Evolutionary conservation across 192 early-diverging fungal genomes (phyloP).

Genomic region (Coemansia sp.): DNA sequence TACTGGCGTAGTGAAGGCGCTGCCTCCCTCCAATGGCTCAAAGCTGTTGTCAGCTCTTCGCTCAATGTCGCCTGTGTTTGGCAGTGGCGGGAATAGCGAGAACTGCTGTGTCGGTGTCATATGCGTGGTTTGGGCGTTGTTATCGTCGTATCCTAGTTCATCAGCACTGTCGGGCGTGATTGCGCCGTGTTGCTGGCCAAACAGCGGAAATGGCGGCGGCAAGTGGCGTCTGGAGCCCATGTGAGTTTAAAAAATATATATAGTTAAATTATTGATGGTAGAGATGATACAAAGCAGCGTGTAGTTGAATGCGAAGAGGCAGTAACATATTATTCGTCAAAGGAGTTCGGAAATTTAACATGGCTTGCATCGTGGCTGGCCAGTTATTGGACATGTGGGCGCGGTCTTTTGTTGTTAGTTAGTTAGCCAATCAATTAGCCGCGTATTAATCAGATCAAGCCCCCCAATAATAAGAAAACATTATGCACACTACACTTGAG

Average conservation of each 20-base stretch:
- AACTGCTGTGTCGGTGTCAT: neutral
- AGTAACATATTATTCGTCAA: too few species aligned
- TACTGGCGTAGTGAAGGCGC: neutral
- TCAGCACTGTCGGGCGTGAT: neutral
- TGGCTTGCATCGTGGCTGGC: too few species aligned
- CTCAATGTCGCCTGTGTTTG: conserved; percentile 1
- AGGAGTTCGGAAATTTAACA: too few species aligned
- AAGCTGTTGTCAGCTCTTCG: neutral
- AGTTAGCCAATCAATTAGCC: too few species aligned
- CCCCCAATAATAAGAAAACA: neutral
- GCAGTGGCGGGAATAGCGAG: neutral
- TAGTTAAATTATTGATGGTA: too few species aligned
- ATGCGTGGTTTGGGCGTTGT: neutral
- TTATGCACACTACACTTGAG: conserved; percentile 7
- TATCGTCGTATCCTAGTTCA: neutral
- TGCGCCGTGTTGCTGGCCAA: neutral
- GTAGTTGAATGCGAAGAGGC: too few species aligned
- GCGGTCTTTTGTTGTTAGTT: too few species aligned
- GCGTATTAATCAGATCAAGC: too few species aligned
- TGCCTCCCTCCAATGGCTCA: neutral
- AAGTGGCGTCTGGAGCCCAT: conserved; percentile 3
- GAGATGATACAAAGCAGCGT: too few species aligned
- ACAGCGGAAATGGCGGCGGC: neutral
- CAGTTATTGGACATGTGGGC: too few species aligned
- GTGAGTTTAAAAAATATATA: too few species aligned